phyloP scores from a whole-genome alignment of 164 flowering plant species.

The Dillenia turbinata region DNA sequence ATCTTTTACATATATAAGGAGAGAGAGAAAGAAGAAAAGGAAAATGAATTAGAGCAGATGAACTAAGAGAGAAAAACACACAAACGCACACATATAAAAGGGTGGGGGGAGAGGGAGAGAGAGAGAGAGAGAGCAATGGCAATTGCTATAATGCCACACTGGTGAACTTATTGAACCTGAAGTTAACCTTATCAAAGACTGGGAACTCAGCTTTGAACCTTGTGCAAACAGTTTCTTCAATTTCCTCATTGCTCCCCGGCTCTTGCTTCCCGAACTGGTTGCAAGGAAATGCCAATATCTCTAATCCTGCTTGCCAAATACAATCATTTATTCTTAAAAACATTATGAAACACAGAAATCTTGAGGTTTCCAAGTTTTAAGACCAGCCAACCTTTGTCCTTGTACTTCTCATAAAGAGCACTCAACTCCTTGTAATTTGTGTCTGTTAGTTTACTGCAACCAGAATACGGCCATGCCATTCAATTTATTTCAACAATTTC shows the following conservation, averaged over 20 bases:
- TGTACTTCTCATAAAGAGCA: slow-evolving; percentile 71
- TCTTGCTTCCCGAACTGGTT: slow-evolving; percentile 90
- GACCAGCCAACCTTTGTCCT: slow-evolving; percentile 57
- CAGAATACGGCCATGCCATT: neutral
- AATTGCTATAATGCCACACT: too few relatives aligned
- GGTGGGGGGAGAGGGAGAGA: too few relatives aligned
- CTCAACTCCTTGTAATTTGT: slow-evolving; percentile 88
- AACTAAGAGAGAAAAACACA: too few relatives aligned
- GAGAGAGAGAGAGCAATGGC: too few relatives aligned
- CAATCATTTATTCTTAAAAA: neutral
- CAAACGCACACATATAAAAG: too few relatives aligned
- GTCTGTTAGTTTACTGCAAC: slow-evolving; percentile 71
- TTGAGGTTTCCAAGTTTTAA: neutral
- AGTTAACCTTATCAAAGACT: slow-evolving; percentile 80
- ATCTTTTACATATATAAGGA: too few relatives aligned
- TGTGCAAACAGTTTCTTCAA: slow-evolving; percentile 65
- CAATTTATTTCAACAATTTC: too few relatives aligned
- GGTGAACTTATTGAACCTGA: too few relatives aligned
- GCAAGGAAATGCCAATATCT: slow-evolving; percentile 95
- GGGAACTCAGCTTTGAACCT: slow-evolving; percentile 90
- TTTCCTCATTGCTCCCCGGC: slow-evolving; percentile 79
- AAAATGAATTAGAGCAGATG: too few relatives aligned
- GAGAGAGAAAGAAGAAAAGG: too few relatives aligned
- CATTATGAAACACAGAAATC: neutral
- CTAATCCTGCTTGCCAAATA: slow-evolving; percentile 48